A percentile compares a stretch with the other conserved stretches of the same genome.
Conservation (phyloP, 2,329 filamentous ascomycete genomes). For the Talaromyces pinophilus region DNA sequence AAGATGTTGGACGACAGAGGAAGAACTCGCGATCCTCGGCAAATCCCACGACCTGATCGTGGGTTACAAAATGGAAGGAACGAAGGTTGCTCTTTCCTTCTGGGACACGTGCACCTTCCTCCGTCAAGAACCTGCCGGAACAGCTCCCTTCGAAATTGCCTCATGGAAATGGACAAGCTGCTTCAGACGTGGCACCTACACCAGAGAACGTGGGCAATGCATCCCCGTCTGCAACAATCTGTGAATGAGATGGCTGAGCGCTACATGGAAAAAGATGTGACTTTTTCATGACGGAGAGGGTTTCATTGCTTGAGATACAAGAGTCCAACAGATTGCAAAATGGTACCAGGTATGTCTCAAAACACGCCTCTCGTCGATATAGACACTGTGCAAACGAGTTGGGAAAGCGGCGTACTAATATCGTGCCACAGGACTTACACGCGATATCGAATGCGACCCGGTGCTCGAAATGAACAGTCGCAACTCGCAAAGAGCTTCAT, state of each 20-base stretch:
- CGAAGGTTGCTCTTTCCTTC: background rate
- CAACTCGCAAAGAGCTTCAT: background rate
- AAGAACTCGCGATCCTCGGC: background rate
- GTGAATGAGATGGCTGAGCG: background rate
- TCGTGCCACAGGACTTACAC: background rate
- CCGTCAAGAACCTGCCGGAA: background rate
- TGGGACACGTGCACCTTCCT: background rate
- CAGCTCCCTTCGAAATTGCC: background rate
- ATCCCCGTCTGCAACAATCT: background rate
- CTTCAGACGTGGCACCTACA: background rate
- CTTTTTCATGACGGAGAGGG: background rate
- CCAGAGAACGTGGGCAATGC: background rate
- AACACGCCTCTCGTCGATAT: too few relatives aligned
- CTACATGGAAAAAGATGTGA: background rate
- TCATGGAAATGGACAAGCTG: background rate
- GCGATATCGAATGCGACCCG: background rate
- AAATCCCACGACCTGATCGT: slow-evolving; percentile 4
- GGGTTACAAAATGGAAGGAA: background rate
- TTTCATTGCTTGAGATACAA: background rate
- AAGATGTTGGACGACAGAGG: background rate
- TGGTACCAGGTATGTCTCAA: slow-evolving; percentile 2
- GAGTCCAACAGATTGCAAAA: background rate
- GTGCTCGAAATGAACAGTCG: background rate
- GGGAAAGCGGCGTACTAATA: background rate
- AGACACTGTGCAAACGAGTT: background rate